Conservation (phyloP, 148 eudicot genomes). For the Rhododendron vialii region DNA sequence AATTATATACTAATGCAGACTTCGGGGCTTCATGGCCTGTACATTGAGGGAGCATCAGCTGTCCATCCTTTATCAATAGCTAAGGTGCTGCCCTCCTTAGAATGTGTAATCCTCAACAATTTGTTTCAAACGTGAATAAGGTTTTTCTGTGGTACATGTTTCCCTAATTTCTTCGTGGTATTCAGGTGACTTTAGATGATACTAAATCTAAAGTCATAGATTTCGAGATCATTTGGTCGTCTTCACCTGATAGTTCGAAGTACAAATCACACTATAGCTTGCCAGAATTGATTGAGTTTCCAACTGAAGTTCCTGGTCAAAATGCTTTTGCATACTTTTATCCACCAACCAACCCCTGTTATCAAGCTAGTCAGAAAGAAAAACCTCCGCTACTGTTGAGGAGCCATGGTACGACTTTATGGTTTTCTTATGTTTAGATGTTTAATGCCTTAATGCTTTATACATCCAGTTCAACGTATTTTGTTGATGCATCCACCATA, state of each 20-base stretch:
- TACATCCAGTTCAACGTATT: neutral
- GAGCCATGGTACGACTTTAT: conserved; percentile 66
- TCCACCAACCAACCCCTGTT: conserved; percentile 75
- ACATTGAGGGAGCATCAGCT: conserved; percentile 85
- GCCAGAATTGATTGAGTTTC: conserved; percentile 88
- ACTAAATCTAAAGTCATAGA: conserved; percentile 45
- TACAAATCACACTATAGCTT: conserved; percentile 61
- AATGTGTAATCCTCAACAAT: neutral
- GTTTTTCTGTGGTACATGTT: neutral
- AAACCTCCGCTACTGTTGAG: conserved; percentile 82
- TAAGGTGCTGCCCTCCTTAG: conserved; percentile 43
- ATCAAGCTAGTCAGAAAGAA: conserved; percentile 60
- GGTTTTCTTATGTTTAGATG: neutral
- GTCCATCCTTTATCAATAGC: conserved; percentile 78
- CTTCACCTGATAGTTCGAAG: conserved; percentile 62
- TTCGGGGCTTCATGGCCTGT: conserved; percentile 44
- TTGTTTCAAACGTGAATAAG: neutral
- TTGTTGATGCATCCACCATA: neutral
- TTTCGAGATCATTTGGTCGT: conserved; percentile 69
- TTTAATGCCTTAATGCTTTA: neutral
- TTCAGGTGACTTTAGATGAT: conserved; percentile 68
- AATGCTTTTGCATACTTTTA: conserved; percentile 89
- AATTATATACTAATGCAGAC: conserved; percentile 38
- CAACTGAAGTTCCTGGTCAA: conserved; percentile 74
- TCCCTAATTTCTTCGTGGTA: conserved; percentile 3